phyloP scores from a whole-genome alignment of 805 yeast genomes.

The Candida sanyiensis region DNA sequence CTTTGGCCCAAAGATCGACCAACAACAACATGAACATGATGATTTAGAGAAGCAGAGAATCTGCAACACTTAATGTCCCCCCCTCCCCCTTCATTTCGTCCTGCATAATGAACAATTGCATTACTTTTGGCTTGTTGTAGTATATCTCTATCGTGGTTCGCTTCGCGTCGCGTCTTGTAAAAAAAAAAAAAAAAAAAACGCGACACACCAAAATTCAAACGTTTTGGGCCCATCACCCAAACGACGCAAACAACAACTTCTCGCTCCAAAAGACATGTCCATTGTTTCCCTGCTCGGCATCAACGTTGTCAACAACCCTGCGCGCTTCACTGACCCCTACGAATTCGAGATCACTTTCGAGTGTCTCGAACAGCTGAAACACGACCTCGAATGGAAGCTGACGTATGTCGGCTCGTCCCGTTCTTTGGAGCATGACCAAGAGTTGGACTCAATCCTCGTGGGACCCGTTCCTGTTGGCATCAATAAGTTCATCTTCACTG shows the following conservation, averaged over 20 bases:
- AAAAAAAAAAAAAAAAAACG: background rate
- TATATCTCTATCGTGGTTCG: too few species aligned
- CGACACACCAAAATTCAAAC: too few species aligned
- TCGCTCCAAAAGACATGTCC: constrained; percentile 51
- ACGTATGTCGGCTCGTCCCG: constrained; percentile 96
- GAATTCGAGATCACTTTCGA: constrained; percentile 97
- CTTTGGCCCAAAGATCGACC: constrained; percentile 11
- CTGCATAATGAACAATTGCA: constrained; percentile 3
- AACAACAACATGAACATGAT: constrained; percentile 12
- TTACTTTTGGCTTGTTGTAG: background rate
- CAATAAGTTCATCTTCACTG: constrained; percentile 85
- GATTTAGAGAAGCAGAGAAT: too few species aligned
- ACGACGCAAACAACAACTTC: background rate
- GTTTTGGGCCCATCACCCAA: too few species aligned
- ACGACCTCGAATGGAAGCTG: constrained; percentile 93
- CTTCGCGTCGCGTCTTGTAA: background rate
- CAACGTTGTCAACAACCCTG: constrained; percentile 90
- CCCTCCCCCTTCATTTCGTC: constrained; percentile 1
- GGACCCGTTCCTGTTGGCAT: constrained; percentile 99
- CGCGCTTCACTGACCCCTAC: constrained; percentile 86
- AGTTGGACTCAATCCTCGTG: constrained; percentile 89
- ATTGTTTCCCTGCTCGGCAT: constrained; percentile 90
- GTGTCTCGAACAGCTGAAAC: constrained; percentile 81
- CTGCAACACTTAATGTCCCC: too few species aligned
- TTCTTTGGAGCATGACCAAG: constrained; percentile 94